Conservation (phyloP, 2,329 filamentous ascomycete species). For the Colletotrichum liriopes region DNA sequence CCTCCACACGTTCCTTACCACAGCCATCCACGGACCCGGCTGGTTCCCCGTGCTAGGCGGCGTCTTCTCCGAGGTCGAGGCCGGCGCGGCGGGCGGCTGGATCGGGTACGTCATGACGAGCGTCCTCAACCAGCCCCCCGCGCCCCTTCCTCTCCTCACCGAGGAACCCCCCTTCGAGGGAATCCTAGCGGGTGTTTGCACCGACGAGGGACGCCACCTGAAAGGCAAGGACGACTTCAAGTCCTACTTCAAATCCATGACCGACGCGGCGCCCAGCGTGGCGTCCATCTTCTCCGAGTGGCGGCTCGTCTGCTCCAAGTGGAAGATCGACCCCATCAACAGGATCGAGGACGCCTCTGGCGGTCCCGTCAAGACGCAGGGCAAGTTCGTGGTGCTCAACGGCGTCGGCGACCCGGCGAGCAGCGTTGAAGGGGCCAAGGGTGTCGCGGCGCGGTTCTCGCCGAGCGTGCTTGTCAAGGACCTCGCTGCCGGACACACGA, state of each 20-base stretch:
- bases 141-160: slow-evolving; percentile 1
- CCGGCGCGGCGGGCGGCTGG: background rate
- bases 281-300: slow-evolving; percentile 27
- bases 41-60: slow-evolving; percentile 15
- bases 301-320: slow-evolving; percentile 30
- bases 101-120: slow-evolving; percentile 8
- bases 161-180: slow-evolving; percentile 19
- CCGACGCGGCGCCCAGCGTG: slow-evolving; percentile 27
- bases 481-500: slow-evolving; percentile 29
- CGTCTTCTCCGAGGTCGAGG: slow-evolving; percentile 17
- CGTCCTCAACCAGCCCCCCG: slow-evolving; percentile 1
- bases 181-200: slow-evolving; percentile 25
- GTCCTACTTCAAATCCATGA: slow-evolving; percentile 23
- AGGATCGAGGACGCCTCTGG: background rate
- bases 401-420: slow-evolving; percentile 26
- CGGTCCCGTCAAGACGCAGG: slow-evolving; percentile 16
- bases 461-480: slow-evolving; percentile 13
- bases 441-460: slow-evolving; percentile 20
- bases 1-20: slow-evolving; percentile 10
- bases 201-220: slow-evolving; percentile 17
- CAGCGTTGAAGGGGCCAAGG: slow-evolving; percentile 21
- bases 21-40: background rate
- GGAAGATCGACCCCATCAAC: slow-evolving; percentile 26
- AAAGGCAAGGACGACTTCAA: slow-evolving; percentile 8
- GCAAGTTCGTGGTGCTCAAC: slow-evolving; percentile 25